phyloP scores from a whole-genome alignment of 2,329 filamentous ascomycete species.

The Hypomyces rosellus region DNA sequence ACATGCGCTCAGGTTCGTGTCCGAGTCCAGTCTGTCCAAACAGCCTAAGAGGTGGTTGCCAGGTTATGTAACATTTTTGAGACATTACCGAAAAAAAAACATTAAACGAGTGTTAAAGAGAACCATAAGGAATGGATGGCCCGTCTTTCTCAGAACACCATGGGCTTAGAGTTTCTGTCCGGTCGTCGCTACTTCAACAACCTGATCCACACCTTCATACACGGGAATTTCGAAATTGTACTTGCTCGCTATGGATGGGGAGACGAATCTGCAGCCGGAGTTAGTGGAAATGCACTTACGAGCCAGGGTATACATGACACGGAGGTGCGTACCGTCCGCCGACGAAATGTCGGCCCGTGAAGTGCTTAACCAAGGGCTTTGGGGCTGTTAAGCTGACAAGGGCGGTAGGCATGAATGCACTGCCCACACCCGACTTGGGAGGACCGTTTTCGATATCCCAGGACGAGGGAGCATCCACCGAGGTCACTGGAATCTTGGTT shows the following conservation, averaged over 20 bases:
- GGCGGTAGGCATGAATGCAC: constrained; percentile 70
- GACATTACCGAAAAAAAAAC: constrained; percentile 1
- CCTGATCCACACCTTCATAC: constrained; percentile 82
- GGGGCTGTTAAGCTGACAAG: constrained; percentile 88
- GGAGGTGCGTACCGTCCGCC: constrained; percentile 62
- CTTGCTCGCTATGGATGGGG: constrained; percentile 70
- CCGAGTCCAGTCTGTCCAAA: constrained; percentile 56
- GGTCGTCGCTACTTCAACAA: constrained; percentile 63
- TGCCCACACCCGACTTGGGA: constrained; percentile 68
- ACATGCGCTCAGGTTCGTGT: constrained; percentile 48
- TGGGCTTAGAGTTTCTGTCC: constrained; percentile 46
- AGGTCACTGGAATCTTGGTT: constrained; percentile 69
- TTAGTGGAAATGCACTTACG: constrained; percentile 13
- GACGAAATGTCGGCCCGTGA: constrained; percentile 83
- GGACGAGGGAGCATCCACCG: constrained; percentile 87
- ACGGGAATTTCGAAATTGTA: constrained; percentile 77
- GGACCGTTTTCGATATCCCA: constrained; percentile 91
- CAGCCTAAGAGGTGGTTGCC: constrained; percentile 49
- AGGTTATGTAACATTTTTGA: constrained; percentile 39
- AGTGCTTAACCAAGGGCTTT: constrained; percentile 81
- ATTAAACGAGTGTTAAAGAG: constrained; percentile 3
- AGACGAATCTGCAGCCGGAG: constrained; percentile 59
- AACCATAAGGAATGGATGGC: constrained; percentile 6
- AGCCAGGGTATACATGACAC: neutral
- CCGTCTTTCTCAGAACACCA: constrained; percentile 1